Percentiles rank a stretch among this genome's conserved stretches.
phyloP scores from a whole-genome alignment of 495 filamentous ascomycete genomes.

The Xylaria flabelliformis region DNA sequence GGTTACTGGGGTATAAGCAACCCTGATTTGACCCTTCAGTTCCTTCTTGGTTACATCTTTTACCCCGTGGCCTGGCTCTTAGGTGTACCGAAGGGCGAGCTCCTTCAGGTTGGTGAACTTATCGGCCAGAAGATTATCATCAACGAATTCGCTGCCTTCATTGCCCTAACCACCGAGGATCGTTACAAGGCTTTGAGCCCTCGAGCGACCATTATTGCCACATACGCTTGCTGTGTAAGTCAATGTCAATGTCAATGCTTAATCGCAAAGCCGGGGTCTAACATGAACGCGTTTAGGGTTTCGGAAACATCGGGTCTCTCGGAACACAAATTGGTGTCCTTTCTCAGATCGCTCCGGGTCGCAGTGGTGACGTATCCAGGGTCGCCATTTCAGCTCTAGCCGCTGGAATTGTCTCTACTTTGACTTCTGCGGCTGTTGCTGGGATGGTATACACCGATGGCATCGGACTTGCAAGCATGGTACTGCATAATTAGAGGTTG shows the following conservation, averaged over 20 bases:
- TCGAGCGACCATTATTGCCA: conserved; percentile 75
- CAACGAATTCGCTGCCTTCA: conserved; percentile 74
- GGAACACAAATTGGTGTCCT: conserved; percentile 88
- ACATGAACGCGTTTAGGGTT: conserved; percentile 53
- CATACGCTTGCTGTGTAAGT: conserved; percentile 68
- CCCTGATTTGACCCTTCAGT: conserved; percentile 71
- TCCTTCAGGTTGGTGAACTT: conserved; percentile 75
- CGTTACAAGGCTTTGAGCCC: conserved; percentile 63
- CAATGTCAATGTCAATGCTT: background rate
- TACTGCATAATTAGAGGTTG: background rate
- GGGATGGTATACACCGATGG: conserved; percentile 58
- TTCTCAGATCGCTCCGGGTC: conserved; percentile 75
- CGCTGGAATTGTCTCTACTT: conserved; percentile 76
- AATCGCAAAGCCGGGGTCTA: conserved; percentile 36
- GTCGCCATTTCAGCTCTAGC: conserved; percentile 80
- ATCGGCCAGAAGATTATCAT: conserved; percentile 85
- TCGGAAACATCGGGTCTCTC: conserved; percentile 81
- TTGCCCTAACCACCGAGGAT: conserved; percentile 52
- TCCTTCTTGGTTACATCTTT: conserved; percentile 83
- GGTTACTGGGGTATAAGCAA: conserved; percentile 76
- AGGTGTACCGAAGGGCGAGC: conserved; percentile 76
- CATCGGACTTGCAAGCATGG: conserved; percentile 25
- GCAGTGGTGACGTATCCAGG: conserved; percentile 74
- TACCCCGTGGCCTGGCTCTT: conserved; percentile 87
- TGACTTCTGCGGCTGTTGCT: conserved; percentile 82